These are phyloP conservation scores for Lippia alba DNA, from an alignment of 305 asterid genomes.

Conservation along the genomic window DNA sequence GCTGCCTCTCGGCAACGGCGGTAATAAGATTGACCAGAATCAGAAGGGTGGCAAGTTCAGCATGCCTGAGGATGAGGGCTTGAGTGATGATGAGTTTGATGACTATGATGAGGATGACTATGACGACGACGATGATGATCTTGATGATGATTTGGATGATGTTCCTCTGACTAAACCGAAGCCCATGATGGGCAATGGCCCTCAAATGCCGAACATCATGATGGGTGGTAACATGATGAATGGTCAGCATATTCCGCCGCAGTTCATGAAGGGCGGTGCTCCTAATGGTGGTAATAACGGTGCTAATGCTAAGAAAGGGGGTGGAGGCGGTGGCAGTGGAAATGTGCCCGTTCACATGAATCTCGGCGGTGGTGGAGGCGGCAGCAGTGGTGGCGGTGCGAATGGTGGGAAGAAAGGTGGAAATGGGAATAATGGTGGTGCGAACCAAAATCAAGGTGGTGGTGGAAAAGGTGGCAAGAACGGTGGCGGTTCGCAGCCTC, in stretches of 20 bases:
- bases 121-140: constrained; percentile 45
- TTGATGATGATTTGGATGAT: constrained; percentile 57
- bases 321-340: constrained; percentile 40
- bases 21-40: constrained; percentile 39
- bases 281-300: constrained; percentile 34
- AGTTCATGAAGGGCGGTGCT: constrained; percentile 47
- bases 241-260: constrained; percentile 40
- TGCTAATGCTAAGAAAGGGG: constrained; percentile 22
- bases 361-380: constrained; percentile 48
- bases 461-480: constrained; percentile 29
- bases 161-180: constrained; percentile 44
- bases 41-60: constrained; percentile 46
- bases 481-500: constrained; percentile 31
- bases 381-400: constrained; percentile 31
- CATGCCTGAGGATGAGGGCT: constrained; percentile 57
- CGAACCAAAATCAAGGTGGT: no score
- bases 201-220: constrained; percentile 38
- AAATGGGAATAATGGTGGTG: constrained; percentile 30
- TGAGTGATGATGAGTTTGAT: constrained; percentile 51
- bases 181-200: constrained; percentile 48
- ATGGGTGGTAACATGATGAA: constrained; percentile 41
- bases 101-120: constrained; percentile 52
- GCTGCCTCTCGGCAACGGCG: constrained; percentile 29
- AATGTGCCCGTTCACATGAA: constrained; percentile 52
- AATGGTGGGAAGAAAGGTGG: constrained; percentile 37